A percentile compares a stretch with the other conserved stretches of the same genome.
Conservation (phyloP, 164 flowering plant genomes). For the Kingdonia uniflora region DNA sequence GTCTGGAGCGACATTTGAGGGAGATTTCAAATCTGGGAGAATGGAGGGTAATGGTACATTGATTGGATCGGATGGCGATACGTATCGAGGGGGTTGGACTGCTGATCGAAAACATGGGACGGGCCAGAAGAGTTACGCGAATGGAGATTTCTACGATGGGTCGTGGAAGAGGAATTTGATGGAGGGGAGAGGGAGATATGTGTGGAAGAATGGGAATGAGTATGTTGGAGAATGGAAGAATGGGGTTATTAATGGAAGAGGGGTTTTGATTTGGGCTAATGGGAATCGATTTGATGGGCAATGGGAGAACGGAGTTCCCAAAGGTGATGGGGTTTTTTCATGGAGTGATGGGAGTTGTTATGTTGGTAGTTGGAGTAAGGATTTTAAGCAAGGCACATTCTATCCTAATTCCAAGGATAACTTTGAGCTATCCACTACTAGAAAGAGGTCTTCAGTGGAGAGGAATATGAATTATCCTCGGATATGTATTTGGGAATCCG, state of each 20-base stretch:
- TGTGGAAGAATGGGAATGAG: conserved; percentile 73
- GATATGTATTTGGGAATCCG: conserved; percentile 85
- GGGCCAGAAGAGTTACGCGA: conserved; percentile 62
- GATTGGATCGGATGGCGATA: conserved; percentile 70
- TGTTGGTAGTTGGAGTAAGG: conserved; percentile 45
- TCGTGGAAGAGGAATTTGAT: conserved; percentile 54
- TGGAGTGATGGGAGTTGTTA: conserved; percentile 67
- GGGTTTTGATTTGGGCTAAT: conserved; percentile 55
- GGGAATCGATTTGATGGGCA: conserved; percentile 61
- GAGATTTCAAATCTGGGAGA: conserved; percentile 72
- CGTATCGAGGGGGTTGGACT: conserved; percentile 63
- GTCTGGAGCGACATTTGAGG: conserved; percentile 74
- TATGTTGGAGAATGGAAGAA: conserved; percentile 70
- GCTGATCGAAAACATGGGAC: conserved; percentile 63
- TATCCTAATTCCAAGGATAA: conserved; percentile 15
- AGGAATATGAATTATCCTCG: conserved; percentile 51
- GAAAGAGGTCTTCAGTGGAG: conserved; percentile 58
- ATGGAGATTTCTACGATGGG: conserved; percentile 78
- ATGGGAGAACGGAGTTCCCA: conserved; percentile 68
- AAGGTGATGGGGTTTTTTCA: conserved; percentile 52
- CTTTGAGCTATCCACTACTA: conserved; percentile 14
- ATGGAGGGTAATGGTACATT: conserved; percentile 84
- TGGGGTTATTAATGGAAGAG: conserved; percentile 61
- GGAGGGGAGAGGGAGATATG: conserved; percentile 67
- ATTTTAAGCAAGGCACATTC: conserved; percentile 30